Conservation (phyloP, 495 filamentous ascomycete genomes). For the Talaromyces nanjingensis region DNA sequence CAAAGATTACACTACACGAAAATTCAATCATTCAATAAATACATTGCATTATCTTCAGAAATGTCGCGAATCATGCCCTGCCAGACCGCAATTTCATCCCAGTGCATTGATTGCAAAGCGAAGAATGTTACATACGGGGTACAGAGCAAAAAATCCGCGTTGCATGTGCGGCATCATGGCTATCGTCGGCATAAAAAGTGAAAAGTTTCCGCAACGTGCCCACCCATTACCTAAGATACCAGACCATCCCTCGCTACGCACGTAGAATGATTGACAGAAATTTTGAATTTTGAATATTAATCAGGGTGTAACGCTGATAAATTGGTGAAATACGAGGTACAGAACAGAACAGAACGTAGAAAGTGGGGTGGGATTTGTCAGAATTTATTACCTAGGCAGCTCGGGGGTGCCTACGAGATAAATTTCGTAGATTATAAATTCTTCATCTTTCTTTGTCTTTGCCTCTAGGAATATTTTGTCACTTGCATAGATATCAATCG, state of each 20-base stretch:
- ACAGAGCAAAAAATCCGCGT: neutral
- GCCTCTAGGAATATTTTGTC: neutral
- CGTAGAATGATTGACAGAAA: neutral
- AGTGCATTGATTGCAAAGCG: neutral
- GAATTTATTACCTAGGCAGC: neutral
- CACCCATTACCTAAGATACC: constrained; percentile 1
- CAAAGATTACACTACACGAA: neutral
- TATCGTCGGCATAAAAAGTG: neutral
- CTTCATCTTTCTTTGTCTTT: neutral
- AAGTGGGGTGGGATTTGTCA: constrained; percentile 6
- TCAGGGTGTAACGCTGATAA: neutral
- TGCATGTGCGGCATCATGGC: neutral
- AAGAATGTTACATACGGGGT: neutral
- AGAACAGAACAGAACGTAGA: neutral
- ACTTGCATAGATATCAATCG: neutral
- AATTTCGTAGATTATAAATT: neutral
- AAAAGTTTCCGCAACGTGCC: neutral
- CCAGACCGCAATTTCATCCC: neutral
- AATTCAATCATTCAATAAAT: neutral
- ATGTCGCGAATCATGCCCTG: neutral
- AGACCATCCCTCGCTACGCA: neutral
- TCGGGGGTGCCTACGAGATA: neutral
- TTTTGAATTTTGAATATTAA: neutral
- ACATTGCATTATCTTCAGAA: neutral
- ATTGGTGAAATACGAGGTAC: neutral